Evolutionary conservation across 768 basidiomycete genomes (phyloP), one percentile per base, ranked within the genome.

Genomic region (Mycena filopes): DNA sequence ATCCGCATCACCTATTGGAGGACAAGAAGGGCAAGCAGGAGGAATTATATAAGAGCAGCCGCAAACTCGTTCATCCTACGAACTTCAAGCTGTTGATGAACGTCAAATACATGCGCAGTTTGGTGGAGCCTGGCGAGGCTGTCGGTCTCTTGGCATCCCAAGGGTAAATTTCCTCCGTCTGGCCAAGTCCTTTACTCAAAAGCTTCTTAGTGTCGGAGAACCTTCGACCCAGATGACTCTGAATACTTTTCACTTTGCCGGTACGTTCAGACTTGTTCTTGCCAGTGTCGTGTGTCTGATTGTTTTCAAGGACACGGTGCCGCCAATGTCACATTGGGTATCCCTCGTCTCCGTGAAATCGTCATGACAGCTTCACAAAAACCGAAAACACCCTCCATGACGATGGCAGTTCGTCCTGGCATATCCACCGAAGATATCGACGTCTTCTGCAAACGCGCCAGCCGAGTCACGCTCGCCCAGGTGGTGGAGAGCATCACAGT

Each of bases 191-290:
- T 40, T 26, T 50, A 40, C 46, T 53, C n/a, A 48, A 31, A 46
- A 47, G 12, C 57, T 55, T n/a, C 54, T 10, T 64, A 99, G 98
- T 80, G 88, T 99, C 45, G 98, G 98, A 55, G 98, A 99, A 77
- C 98, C 98, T 6, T 99, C 98, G 18, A 99, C 98, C 0, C 98
- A 99, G 76, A 99, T 99, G 98, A 99, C 98, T 11, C 81, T 99
- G 67, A 99, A 99, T 76, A 99, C 98, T 15, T 99, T 99, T 88
- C 98, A 99, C 82, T 96, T 99, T 73, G 98, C 98, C 70, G 97
- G 95, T 89, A 77, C 72, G 86, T 73, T 40, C 67, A 63, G 49
- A 41, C 29, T 38, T 25, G 13, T 4, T 16, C 36, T 33, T n/a
- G 46, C 38, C 15, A 10, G 18, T 33, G 4, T 42, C 36, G 12